Evolutionary conservation across 129 eudicot species (phyloP).

Genomic region (Ambrosia trifida): DNA sequence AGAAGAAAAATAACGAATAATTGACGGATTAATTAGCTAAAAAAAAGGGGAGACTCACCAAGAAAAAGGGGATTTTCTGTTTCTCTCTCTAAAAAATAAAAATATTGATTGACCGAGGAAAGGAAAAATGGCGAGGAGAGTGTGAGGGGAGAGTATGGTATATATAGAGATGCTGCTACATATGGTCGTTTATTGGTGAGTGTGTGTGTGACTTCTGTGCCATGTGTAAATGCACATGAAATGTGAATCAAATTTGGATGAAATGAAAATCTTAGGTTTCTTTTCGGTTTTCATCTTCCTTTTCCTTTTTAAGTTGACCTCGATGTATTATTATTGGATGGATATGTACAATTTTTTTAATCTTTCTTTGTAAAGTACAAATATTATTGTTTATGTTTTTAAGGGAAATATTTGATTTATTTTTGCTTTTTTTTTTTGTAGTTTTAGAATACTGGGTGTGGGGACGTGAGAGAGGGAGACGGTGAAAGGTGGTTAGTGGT

Average conservation of each 20-base stretch:
- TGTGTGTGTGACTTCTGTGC: slow-evolving; percentile 4
- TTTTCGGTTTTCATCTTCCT: neutral
- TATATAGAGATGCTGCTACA: slow-evolving; percentile 27
- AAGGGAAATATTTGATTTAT: neutral
- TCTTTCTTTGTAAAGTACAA: neutral
- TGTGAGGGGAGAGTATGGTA: slow-evolving; percentile 25
- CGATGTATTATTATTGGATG: neutral
- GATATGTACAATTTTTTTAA: neutral
- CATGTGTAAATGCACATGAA: slow-evolving; percentile 28
- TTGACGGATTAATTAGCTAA: neutral
- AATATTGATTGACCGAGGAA: slow-evolving; percentile 3
- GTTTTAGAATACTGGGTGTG: too few relatives aligned
- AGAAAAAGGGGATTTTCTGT: neutral
- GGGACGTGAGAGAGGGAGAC: too few relatives aligned
- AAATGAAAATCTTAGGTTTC: neutral
- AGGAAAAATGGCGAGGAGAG: slow-evolving; percentile 29
- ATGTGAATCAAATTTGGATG: slow-evolving; percentile 17
- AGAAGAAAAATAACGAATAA: neutral
- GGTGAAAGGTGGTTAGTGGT: too few relatives aligned
- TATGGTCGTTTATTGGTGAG: too few relatives aligned
- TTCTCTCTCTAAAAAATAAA: neutral
- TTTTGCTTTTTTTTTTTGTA: too few relatives aligned
- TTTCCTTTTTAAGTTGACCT: slow-evolving; percentile 14
- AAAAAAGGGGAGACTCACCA: slow-evolving; percentile 19
- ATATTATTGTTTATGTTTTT: neutral